Evolutionary conservation across 345 rosid genomes (phyloP).

Genomic region (Kernera saxatilis): DNA sequence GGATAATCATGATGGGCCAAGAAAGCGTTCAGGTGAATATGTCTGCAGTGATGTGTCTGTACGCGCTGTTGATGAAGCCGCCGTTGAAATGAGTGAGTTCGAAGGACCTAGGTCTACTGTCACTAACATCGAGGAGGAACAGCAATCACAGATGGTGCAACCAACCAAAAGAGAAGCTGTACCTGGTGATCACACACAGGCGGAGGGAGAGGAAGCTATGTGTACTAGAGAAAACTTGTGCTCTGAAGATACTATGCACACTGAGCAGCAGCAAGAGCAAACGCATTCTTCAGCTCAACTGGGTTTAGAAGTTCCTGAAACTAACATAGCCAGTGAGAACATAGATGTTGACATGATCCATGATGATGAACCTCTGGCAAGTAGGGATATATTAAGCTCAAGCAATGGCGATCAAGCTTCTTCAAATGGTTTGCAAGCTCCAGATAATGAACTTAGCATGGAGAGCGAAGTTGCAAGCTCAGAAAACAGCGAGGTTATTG

Average conservation of each 20-base stretch:
- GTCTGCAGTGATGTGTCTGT: slow-evolving; percentile 19
- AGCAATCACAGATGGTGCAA: slow-evolving; percentile 12
- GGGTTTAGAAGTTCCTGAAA: slow-evolving; percentile 26
- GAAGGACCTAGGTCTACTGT: slow-evolving; percentile 19
- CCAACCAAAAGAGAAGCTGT: slow-evolving; percentile 27
- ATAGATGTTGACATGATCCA: slow-evolving; percentile 14
- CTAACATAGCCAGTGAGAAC: slow-evolving; percentile 22
- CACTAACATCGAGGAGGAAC: slow-evolving; percentile 22
- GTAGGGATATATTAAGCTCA: slow-evolving; percentile 2
- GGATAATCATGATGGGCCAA: slow-evolving; percentile 23
- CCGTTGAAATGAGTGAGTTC: slow-evolving; percentile 22
- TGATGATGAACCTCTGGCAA: slow-evolving; percentile 28
- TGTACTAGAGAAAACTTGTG: slow-evolving; percentile 25
- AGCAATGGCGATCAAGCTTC: slow-evolving; percentile 26
- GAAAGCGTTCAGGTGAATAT: slow-evolving; percentile 21
- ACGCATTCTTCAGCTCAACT: slow-evolving; percentile 20
- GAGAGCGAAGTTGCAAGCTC: slow-evolving; percentile 33
- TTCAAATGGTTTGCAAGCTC: slow-evolving; percentile 26
- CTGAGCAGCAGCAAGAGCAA: neutral
- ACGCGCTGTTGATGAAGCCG: slow-evolving; percentile 23
- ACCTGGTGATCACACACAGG: slow-evolving; percentile 13
- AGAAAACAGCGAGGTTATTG: neutral
- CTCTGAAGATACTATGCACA: slow-evolving; percentile 5
- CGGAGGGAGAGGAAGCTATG: slow-evolving; percentile 27
- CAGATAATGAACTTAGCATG: slow-evolving; percentile 29